These are phyloP conservation scores for Pythium chondricola DNA, from an alignment of 352 stramenopile genomes.

Conservation along the genomic window DNA sequence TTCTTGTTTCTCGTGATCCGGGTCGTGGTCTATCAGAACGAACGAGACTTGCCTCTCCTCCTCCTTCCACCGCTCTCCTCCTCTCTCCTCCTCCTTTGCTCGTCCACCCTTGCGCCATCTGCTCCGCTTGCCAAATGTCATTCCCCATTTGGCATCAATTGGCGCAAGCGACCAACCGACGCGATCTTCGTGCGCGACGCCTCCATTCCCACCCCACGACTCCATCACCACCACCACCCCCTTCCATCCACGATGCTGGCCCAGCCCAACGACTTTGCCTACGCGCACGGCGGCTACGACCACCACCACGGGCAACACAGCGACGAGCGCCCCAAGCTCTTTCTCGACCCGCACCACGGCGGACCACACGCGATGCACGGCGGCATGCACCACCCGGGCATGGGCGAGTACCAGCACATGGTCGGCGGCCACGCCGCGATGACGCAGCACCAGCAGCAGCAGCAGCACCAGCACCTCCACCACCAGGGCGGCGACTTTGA, in stretches of 20 bases:
- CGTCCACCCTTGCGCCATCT: constrained; percentile 25
- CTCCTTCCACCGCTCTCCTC: too few relatives aligned
- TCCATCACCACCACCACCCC: too few relatives aligned
- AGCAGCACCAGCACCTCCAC: constrained; percentile 35
- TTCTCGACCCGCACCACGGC: constrained; percentile 26
- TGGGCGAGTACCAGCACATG: constrained; percentile 36
- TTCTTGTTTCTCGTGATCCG: not conserved
- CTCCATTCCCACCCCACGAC: not conserved
- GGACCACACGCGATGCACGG: constrained; percentile 16
- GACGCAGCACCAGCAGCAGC: too few relatives aligned
- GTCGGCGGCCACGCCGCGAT: constrained; percentile 34
- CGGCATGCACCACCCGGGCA: constrained; percentile 10
- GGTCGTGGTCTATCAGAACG: constrained; percentile 6
- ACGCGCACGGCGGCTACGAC: constrained; percentile 28
- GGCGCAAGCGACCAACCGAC: constrained; percentile 9
- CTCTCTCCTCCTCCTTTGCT: not conserved
- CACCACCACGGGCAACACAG: constrained; percentile 38
- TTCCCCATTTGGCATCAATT: constrained; percentile 61
- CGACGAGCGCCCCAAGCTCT: constrained; percentile 57
- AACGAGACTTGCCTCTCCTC: not conserved
- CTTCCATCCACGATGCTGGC: constrained; percentile 29
- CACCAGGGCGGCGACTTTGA: constrained; percentile 43
- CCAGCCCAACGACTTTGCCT: constrained; percentile 60
- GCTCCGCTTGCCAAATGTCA: constrained; percentile 54
- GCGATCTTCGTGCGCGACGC: constrained; percentile 3